Evolutionary conservation across 2,329 filamentous ascomycete species (phyloP), one percentile per base, ranked within the genome.

Genomic region (Truncatella angustata): DNA sequence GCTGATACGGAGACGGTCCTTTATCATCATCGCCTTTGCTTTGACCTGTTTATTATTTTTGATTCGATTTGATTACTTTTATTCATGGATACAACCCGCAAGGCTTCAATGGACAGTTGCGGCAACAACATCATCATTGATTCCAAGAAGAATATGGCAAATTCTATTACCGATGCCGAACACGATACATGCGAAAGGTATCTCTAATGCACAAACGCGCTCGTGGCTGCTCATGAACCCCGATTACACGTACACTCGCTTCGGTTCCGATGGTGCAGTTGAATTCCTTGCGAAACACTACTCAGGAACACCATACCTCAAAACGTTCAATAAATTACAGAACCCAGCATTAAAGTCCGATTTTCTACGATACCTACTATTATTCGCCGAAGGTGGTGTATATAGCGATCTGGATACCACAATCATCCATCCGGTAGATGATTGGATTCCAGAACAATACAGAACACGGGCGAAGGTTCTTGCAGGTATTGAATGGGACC

Each of bases 331-430:
- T 16, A 39, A 50, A 18, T 36, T 58, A 1, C 21, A 12, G 35
- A 58, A 58, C 42, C 50, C 50, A 1, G 56, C 40, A 32, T 37
- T 55, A 36, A 56, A 54, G 49, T 56, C 54, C 28, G 54, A 56
- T 30, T 37, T 56, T 12, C 35, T 56, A 9, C 47, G 54, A 7
- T 56, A 56, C 21, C 28, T 56, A 4, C n/a, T 56, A 2, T 16
- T 56, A 18, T 50, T 34, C 28, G 42, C 37, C 14, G 52, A 54
- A n/a, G 54, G 54, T 4, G 54, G 54, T 3, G 48, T 54, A 12
- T 56, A 54, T 20, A 52, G 40, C 28, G 54, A 56, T 39, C 46
- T 53, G 3, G 54, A 56, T 36, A 53, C 51, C 2, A 21, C 26
- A 3, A n/a, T 23, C 4, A 21, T 37, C 20, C 23, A 44, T 23